Base-by-base conservation (phyloP, 768 basidiomycete species). In the Amanita thiersii region DNA sequence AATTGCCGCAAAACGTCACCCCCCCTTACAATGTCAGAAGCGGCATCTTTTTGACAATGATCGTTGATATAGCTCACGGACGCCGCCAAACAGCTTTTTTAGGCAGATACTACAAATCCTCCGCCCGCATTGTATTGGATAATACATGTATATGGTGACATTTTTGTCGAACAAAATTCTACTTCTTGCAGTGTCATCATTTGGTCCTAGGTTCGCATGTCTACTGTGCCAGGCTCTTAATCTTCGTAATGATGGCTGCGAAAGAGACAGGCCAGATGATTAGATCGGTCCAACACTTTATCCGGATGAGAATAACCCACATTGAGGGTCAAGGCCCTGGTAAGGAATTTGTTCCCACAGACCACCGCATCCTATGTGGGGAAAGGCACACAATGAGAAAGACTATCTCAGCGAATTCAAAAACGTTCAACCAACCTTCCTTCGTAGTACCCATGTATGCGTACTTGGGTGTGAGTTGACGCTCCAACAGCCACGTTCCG, bases 401-500 rank as follows among this genome's bases (percentile, higher is more conserved):
- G 47, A 37, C 14, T 29, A 32, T 49, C 14, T 45, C 39, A 43
- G 40, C 25, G 37, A 12, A 34, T 20, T 41, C 19, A 30, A 40
- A n/a, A n/a, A n/a, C n/a, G n/a, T n/a, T 19, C 37, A 50, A 40
- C 61, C 35, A 20, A 57, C 86, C 77, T 60, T 88, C 84, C 65
- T 82, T 85, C 40, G 71, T 73, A 15, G 77, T 77, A 45, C 86
- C 86, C 65, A 91, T 81, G 68, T 90, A 87, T 10, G 71, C 78
- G 54, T 82, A 92, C 54, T 72, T 81, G 31, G 88, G 88, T 9
- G 83, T 81, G 45, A 90, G 75, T 51, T 70, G 65, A 50, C 88
- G 82, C 60, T 90, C 87, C 17, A 92, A 67, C 21, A 90, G 68
- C 86, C 86, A 91, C 0, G 87, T 87, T 17, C 89, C 89, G 53